Conservation (phyloP, 1,284 basidiomycete species). For the Serendipita sp. region DNA sequence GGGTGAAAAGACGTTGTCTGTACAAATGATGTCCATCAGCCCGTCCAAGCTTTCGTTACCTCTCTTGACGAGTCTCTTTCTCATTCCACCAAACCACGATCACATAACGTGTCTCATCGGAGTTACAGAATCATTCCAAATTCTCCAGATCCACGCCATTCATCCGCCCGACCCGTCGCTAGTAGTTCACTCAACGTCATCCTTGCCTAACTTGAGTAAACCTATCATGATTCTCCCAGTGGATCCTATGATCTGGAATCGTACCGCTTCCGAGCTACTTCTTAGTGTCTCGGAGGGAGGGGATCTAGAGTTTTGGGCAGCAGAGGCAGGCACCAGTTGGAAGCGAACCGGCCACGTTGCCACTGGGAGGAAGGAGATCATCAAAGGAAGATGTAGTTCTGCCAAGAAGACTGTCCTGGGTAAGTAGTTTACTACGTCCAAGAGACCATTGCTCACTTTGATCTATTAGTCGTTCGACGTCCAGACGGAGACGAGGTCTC, state of each 20-base stretch:
- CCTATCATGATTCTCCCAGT: conserved; percentile 58
- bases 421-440: conserved; percentile 21
- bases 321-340: conserved; percentile 41
- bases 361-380: conserved; percentile 51
- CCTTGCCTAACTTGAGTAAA: conserved; percentile 15
- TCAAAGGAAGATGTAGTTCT: conserved; percentile 68
- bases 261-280: conserved; percentile 53
- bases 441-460: conserved; percentile 4
- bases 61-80: conserved; percentile 35
- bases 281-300: conserved; percentile 62
- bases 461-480: conserved; percentile 35
- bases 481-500: conserved; percentile 61
- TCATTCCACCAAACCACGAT: conserved; percentile 28
- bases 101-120: conserved; percentile 40
- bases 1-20: background rate
- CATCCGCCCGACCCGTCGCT: conserved; percentile 17
- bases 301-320: conserved; percentile 70
- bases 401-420: conserved; percentile 77
- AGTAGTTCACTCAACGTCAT: conserved; percentile 15
- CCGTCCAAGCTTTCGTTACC: background rate
- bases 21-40: conserved; percentile 20
- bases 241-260: conserved; percentile 80
- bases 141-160: conserved; percentile 35
- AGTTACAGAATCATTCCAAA: conserved; percentile 38
- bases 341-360: conserved; percentile 57